Percentiles rank a stretch among this genome's conserved stretches.
Evolutionary conservation across 805 yeast genomes (phyloP).

Genomic region (Pichia membranifaciens): DNA sequence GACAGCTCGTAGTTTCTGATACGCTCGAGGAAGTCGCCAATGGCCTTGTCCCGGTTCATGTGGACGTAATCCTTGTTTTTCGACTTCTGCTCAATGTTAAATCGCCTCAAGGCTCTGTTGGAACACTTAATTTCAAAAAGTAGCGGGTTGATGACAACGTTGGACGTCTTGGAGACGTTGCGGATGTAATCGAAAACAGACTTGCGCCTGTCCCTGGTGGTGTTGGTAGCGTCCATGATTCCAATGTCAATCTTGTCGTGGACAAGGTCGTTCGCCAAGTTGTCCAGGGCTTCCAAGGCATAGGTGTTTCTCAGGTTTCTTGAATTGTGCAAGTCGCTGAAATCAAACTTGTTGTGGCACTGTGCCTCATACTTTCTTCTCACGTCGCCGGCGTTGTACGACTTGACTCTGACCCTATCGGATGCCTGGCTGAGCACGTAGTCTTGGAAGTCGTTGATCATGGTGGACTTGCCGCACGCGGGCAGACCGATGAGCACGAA

Average conservation of each 20-base stretch:
- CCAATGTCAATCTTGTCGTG: slow-evolving; percentile 86
- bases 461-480: slow-evolving; percentile 81
- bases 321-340: slow-evolving; percentile 35
- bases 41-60: slow-evolving; percentile 45
- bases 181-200: slow-evolving; percentile 49
- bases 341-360: slow-evolving; percentile 21
- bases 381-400: slow-evolving; percentile 49
- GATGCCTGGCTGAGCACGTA: slow-evolving; percentile 17
- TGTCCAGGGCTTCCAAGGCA: slow-evolving; percentile 90
- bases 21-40: slow-evolving; percentile 54
- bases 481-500: slow-evolving; percentile 71
- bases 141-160: slow-evolving; percentile 39
- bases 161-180: slow-evolving; percentile 43
- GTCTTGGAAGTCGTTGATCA: slow-evolving; percentile 25
- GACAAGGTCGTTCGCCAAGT: slow-evolving; percentile 64
- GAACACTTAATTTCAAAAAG: slow-evolving; percentile 56
- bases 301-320: slow-evolving; percentile 73
- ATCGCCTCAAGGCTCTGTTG: slow-evolving; percentile 46
- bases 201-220: slow-evolving; percentile 54
- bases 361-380: slow-evolving; percentile 34
- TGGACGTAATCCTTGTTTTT: slow-evolving; percentile 54
- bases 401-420: slow-evolving; percentile 21
- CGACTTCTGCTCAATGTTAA: slow-evolving; percentile 60
- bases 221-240: slow-evolving; percentile 66
- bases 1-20: slow-evolving; percentile 43